phyloP scores from a whole-genome alignment of 2,329 filamentous ascomycete genomes.

The Fusarium drepaniforme region DNA sequence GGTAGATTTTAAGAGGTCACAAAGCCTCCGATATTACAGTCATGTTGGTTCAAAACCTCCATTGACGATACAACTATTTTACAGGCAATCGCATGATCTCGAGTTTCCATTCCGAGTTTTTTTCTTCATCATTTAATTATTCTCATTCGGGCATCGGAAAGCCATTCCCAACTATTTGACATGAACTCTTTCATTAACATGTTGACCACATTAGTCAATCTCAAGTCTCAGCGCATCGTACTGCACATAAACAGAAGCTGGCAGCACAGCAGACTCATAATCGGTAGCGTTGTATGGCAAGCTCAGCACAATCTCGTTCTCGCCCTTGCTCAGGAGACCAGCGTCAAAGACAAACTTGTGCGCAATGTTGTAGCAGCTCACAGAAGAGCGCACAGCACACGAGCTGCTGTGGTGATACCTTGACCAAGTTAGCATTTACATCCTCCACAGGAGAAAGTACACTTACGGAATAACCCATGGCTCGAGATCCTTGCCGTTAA shows the following conservation, averaged over 20 bases:
- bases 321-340: slow-evolving; percentile 59
- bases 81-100: slow-evolving; percentile 20
- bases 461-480: slow-evolving; percentile 68
- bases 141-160: neutral
- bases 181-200: neutral
- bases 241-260: slow-evolving; percentile 70
- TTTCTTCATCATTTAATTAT: slow-evolving; percentile 8
- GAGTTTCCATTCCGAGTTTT: slow-evolving; percentile 5
- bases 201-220: slow-evolving; percentile 47
- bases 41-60: neutral
- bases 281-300: slow-evolving; percentile 71
- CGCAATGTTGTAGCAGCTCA: slow-evolving; percentile 71
- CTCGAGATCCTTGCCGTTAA: slow-evolving; percentile 58
- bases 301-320: slow-evolving; percentile 68
- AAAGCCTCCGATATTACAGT: slow-evolving; percentile 35
- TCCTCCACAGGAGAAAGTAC: neutral
- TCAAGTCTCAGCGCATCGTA: slow-evolving; percentile 75
- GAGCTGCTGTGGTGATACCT: slow-evolving; percentile 54
- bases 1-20: neutral
- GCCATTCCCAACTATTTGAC: neutral
- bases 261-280: slow-evolving; percentile 68
- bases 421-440: neutral
- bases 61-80: neutral
- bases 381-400: slow-evolving; percentile 70
- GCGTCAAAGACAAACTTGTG: slow-evolving; percentile 71